phyloP scores from a whole-genome alignment of 768 basidiomycete species.

The Tephrocybe sp. region DNA sequence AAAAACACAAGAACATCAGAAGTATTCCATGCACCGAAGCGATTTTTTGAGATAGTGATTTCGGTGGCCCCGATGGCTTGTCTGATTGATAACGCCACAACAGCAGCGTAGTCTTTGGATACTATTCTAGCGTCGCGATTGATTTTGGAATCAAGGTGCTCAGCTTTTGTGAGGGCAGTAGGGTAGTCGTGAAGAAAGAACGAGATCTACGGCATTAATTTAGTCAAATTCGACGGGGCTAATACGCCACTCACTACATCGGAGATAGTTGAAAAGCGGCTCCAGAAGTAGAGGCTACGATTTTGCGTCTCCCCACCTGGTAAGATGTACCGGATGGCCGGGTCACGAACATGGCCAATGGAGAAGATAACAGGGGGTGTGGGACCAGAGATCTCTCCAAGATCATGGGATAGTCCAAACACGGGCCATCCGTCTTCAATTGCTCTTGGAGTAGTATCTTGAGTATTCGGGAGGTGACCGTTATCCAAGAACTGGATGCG shows the following conservation, averaged over 20 bases:
- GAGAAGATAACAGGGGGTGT: conserved; percentile 40
- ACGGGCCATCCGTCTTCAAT: conserved; percentile 59
- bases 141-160: conserved; percentile 44
- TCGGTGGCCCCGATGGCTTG: conserved; percentile 54
- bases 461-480: conserved; percentile 46
- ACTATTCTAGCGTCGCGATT: conserved; percentile 43
- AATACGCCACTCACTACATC: conserved; percentile 27
- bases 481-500: conserved; percentile 58
- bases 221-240: not conserved
- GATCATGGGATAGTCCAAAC: conserved; percentile 57
- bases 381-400: conserved; percentile 41
- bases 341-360: conserved; percentile 49
- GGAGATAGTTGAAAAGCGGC: conserved; percentile 32
- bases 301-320: conserved; percentile 42
- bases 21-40: conserved; percentile 46
- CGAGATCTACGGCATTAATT: conserved; percentile 25
- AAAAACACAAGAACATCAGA: conserved; percentile 53
- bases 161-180: conserved; percentile 41
- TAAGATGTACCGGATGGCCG: conserved; percentile 43
- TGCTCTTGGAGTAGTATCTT: conserved; percentile 56
- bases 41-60: conserved; percentile 48
- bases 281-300: conserved; percentile 46
- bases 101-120: conserved; percentile 46
- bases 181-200: conserved; percentile 43
- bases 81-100: conserved; percentile 52